Conservation (phyloP, 2,329 filamentous ascomycete species). For the Penicillium brasilianum region DNA sequence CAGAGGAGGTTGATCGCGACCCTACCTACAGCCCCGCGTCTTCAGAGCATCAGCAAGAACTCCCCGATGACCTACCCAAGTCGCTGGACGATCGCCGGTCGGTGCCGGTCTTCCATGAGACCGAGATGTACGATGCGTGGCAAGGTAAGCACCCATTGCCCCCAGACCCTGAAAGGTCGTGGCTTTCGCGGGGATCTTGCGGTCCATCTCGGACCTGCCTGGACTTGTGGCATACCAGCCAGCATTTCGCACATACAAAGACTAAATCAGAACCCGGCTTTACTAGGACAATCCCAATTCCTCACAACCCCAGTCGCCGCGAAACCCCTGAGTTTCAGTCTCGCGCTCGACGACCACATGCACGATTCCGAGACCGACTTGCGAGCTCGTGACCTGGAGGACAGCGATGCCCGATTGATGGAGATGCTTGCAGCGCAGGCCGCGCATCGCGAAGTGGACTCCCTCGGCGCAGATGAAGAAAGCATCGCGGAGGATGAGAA, state of each 20-base stretch:
- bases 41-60: constrained; percentile 42
- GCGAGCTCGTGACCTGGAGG: constrained; percentile 56
- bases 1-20: constrained; percentile 35
- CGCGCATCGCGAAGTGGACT: constrained; percentile 73
- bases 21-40: constrained; percentile 29
- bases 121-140: constrained; percentile 99
- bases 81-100: constrained; percentile 86
- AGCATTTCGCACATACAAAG: background rate
- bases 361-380: constrained; percentile 66
- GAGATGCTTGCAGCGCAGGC: constrained; percentile 96
- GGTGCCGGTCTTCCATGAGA: constrained; percentile 75
- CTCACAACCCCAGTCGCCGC: constrained; percentile 83
- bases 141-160: constrained; percentile 67
- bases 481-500: constrained; percentile 76
- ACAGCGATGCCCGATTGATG: constrained; percentile 87
- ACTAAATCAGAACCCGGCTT: constrained; percentile 13
- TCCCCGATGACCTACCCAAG: constrained; percentile 85
- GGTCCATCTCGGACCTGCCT: constrained; percentile 5
- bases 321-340: constrained; percentile 82
- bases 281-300: constrained; percentile 89
- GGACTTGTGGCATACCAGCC: constrained; percentile 5
- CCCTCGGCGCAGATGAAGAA: constrained; percentile 77
- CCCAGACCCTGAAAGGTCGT: background rate
- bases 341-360: constrained; percentile 77
- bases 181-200: background rate